These are phyloP conservation scores for Arctium minus DNA, from an alignment of 129 eudicot species.

Conservation along the genomic window DNA sequence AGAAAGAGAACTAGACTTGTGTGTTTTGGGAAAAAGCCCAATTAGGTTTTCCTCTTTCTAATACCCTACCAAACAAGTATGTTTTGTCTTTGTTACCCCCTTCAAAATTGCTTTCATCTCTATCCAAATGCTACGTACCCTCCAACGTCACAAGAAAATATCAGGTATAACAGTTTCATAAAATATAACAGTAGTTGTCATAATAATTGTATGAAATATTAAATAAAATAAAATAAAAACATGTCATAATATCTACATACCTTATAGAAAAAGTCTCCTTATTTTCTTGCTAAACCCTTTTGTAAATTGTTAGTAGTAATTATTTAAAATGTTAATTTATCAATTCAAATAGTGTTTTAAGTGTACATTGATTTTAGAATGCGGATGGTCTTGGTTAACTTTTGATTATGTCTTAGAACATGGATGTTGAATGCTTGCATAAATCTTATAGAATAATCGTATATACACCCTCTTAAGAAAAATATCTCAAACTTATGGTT, in stretches of 20 bases:
- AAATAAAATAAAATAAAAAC: not conserved
- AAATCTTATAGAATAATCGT: not conserved
- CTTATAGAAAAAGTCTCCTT: not conserved
- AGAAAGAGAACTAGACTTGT: slow-evolving; percentile 7
- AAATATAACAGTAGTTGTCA: not conserved
- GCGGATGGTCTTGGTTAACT: not conserved
- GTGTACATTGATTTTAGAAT: not conserved
- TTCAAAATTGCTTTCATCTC: slow-evolving; percentile 9
- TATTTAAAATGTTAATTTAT: not conserved
- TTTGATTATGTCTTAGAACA: not conserved
- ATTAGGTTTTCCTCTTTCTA: slow-evolving; percentile 14
- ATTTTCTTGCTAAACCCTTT: not conserved
- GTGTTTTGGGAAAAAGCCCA: not conserved
- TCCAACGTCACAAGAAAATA: not conserved
- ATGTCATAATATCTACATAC: not conserved
- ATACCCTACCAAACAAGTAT: slow-evolving; percentile 40
- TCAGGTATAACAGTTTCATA: not conserved
- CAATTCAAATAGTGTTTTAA: not conserved
- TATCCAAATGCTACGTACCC: slow-evolving; percentile 8
- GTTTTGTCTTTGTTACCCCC: slow-evolving; percentile 31
- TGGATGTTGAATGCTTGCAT: not conserved
- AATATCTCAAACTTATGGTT: not conserved
- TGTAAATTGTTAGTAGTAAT: too few relatives aligned
- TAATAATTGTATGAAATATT: not conserved
- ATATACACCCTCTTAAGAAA: not conserved